Conservation (phyloP, 225 moss, liverwort and hornwort species). For the Physcomitrellopsis africana region DNA sequence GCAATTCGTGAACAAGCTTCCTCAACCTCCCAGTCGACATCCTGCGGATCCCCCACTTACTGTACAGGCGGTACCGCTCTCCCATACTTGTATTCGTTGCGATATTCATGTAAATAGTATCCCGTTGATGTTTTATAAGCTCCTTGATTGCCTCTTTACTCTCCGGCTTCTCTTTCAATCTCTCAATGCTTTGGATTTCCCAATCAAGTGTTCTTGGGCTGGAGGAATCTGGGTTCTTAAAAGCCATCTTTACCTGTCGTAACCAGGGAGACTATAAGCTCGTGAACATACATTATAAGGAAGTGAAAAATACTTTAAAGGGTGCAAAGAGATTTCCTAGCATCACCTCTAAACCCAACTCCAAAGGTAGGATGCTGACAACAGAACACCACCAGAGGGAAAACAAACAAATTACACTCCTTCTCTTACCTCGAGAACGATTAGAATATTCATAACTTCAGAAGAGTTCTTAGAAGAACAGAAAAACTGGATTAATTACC, state of each 20-base stretch:
- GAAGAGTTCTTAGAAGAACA: neutral
- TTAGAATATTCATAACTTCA: neutral
- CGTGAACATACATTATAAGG: neutral
- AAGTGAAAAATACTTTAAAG: neutral
- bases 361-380: too few species aligned
- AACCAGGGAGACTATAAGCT: slow-evolving; percentile 15
- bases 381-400: too few species aligned
- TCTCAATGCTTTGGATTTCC: slow-evolving; percentile 60
- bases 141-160: slow-evolving; percentile 48
- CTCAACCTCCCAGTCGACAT: slow-evolving; percentile 60
- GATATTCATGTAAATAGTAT: slow-evolving; percentile 60
- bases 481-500: slow-evolving; percentile 31
- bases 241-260: slow-evolving; percentile 41
- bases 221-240: slow-evolving; percentile 43
- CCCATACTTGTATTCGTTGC: slow-evolving; percentile 59
- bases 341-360: too few species aligned
- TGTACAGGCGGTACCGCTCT: slow-evolving; percentile 57
- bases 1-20: slow-evolving; percentile 56
- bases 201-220: slow-evolving; percentile 47
- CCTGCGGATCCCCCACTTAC: slow-evolving; percentile 57
- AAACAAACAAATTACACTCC: too few species aligned
- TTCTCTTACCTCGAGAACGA: too few species aligned
- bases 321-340: neutral
- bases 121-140: slow-evolving; percentile 57
- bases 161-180: slow-evolving; percentile 51